Evolutionary conservation across 148 eudicot species (phyloP).

Genomic region (Linanthus parryae): DNA sequence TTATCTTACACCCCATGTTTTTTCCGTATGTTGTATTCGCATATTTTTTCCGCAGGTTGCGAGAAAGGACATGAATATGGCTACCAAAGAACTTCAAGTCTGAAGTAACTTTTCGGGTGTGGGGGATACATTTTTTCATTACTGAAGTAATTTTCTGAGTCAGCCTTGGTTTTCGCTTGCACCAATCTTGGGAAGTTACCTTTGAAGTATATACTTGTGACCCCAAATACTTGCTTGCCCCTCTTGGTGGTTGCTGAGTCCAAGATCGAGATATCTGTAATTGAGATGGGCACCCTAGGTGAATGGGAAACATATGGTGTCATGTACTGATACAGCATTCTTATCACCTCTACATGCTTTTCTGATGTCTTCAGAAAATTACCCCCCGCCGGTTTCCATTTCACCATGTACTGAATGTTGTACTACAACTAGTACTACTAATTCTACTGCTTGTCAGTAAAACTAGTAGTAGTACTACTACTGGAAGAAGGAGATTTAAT

Average conservation of each 20-base stretch:
- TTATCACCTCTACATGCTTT: constrained; percentile 16
- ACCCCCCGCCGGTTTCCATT: constrained; percentile 29
- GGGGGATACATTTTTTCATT: background rate
- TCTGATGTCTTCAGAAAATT: background rate
- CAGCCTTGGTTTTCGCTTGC: background rate
- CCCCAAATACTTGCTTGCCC: constrained; percentile 19
- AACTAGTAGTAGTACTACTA: no score
- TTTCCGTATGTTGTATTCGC: background rate
- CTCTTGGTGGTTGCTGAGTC: no score
- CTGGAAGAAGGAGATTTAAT: no score
- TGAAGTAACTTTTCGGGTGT: constrained; percentile 31
- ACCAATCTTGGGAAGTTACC: constrained; percentile 1
- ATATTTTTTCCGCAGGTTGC: constrained; percentile 42
- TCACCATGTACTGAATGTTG: no score
- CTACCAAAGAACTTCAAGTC: constrained; percentile 41
- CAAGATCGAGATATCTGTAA: constrained; percentile 28
- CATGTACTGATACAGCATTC: constrained; percentile 11
- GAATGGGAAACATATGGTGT: constrained; percentile 20
- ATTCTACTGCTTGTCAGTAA: no score
- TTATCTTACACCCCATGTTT: no score
- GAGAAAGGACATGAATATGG: constrained; percentile 66
- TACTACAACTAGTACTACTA: no score
- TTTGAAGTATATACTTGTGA: constrained; percentile 27
- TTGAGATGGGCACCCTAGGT: constrained; percentile 21
- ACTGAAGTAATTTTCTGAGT: background rate